These are phyloP conservation scores for Penicillium sp. DNA, from an alignment of 2,329 filamentous ascomycete species.

Conservation along the genomic window DNA sequence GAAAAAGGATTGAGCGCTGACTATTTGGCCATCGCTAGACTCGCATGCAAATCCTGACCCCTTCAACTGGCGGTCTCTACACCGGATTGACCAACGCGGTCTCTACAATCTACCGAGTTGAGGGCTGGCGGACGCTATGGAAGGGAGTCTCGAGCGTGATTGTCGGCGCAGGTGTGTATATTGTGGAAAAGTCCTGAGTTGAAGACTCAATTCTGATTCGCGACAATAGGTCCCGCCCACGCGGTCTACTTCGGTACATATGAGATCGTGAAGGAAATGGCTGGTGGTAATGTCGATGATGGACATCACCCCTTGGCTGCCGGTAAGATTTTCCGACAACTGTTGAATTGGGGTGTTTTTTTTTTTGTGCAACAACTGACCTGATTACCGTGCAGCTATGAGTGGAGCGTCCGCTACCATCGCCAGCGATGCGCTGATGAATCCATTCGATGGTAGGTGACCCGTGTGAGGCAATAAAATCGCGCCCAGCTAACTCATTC, in stretches of 20 bases:
- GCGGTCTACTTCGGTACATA: conserved; percentile 99
- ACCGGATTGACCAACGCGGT: conserved; percentile 89
- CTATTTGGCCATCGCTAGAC: conserved; percentile 60
- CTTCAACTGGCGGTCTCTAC: conserved; percentile 75
- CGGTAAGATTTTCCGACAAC: conserved; percentile 55
- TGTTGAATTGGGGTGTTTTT: not conserved
- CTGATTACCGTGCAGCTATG: conserved; percentile 58
- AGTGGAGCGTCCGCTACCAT: conserved; percentile 95
- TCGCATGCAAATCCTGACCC: conserved; percentile 94
- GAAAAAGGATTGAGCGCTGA: conserved; percentile 13
- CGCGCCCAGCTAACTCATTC: not conserved
- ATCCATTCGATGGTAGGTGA: conserved; percentile 87
- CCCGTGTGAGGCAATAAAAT: not conserved
- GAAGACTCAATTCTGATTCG: conserved; percentile 21
- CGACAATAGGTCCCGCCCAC: conserved; percentile 75
- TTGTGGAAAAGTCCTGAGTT: not conserved
- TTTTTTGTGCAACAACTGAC: conserved; percentile 11
- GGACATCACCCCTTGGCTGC: conserved; percentile 93
- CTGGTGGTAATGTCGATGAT: conserved; percentile 80
- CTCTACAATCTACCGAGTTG: conserved; percentile 83
- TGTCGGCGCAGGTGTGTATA: conserved; percentile 76
- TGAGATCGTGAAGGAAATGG: conserved; percentile 92
- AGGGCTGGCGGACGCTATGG: conserved; percentile 91
- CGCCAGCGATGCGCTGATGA: conserved; percentile 97
- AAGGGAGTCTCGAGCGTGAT: conserved; percentile 95